phyloP scores from a whole-genome alignment of 768 basidiomycete species.

The Amanita thiersii region DNA sequence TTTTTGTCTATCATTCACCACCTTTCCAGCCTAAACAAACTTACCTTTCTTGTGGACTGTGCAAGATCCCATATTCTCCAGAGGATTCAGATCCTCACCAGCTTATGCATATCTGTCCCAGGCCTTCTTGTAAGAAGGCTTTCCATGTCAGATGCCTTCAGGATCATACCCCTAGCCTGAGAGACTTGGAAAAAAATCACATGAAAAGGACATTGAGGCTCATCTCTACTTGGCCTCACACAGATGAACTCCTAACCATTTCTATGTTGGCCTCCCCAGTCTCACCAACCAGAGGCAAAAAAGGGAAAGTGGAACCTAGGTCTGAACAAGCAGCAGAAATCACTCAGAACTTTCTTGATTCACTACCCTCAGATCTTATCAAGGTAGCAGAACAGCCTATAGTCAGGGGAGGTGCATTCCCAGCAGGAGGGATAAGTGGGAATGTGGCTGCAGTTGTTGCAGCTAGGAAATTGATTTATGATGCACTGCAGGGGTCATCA shows the following conservation, averaged over 20 bases:
- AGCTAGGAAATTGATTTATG: conserved; percentile 41
- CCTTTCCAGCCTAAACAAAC: conserved; percentile 34
- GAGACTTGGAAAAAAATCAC: conserved; percentile 9
- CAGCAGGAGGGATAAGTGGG: conserved; percentile 37
- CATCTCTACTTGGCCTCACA: conserved; percentile 29
- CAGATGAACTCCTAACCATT: conserved; percentile 19
- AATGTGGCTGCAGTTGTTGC: conserved; percentile 38
- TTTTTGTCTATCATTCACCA: conserved; percentile 1
- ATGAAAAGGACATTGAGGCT: conserved; percentile 17
- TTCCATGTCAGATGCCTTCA: conserved; percentile 43
- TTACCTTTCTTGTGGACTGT: conserved; percentile 29
- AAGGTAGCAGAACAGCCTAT: conserved; percentile 44
- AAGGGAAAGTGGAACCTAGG: conserved; percentile 1
- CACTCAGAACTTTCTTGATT: conserved; percentile 5
- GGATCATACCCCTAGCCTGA: conserved; percentile 12
- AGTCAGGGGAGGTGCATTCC: conserved; percentile 32
- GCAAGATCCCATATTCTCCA: conserved; percentile 38
- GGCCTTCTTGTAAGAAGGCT: conserved; percentile 34
- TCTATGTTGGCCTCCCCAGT: conserved; percentile 1
- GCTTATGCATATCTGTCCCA: conserved; percentile 52
- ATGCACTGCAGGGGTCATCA: conserved; percentile 19
- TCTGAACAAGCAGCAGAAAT: not conserved
- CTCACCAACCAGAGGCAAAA: conserved; percentile 11
- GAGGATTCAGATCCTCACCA: conserved; percentile 18
- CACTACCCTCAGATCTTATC: conserved; percentile 33